These are phyloP conservation scores for Zygosaccharomyces siamensis DNA, from an alignment of 805 yeast genomes.

Conservation along the genomic window DNA sequence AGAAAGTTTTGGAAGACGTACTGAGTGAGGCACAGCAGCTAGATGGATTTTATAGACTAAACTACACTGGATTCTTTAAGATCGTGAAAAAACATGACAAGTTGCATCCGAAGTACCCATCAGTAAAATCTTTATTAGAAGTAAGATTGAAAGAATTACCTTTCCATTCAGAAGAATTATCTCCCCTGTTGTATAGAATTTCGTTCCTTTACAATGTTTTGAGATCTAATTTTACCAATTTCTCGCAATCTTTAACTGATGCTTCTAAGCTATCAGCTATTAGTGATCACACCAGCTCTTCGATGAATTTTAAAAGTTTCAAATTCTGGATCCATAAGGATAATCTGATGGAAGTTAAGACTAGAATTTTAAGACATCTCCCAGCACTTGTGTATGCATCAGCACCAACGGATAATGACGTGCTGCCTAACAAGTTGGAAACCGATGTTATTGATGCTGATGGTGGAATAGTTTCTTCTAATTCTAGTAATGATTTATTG, in stretches of 20 bases:
- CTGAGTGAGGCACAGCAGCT: slow-evolving; percentile 75
- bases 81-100: slow-evolving; percentile 96
- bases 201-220: slow-evolving; percentile 77
- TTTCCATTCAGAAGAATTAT: slow-evolving; percentile 90
- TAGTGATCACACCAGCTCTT: slow-evolving; percentile 29
- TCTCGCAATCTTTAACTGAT: slow-evolving; percentile 36
- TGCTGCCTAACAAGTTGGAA: slow-evolving; percentile 27
- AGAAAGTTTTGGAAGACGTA: slow-evolving; percentile 64
- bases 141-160: slow-evolving; percentile 86
- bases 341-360: slow-evolving; percentile 92
- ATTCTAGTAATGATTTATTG: slow-evolving; percentile 40
- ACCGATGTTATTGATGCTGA: slow-evolving; percentile 25
- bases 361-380: slow-evolving; percentile 86
- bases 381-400: slow-evolving; percentile 78
- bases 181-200: slow-evolving; percentile 80
- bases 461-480: slow-evolving; percentile 28
- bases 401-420: slow-evolving; percentile 34
- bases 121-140: slow-evolving; percentile 84
- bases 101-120: slow-evolving; percentile 68
- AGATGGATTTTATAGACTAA: slow-evolving; percentile 84
- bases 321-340: slow-evolving; percentile 98
- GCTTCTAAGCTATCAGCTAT: slow-evolving; percentile 36
- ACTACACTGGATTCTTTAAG: slow-evolving; percentile 91
- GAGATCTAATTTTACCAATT: slow-evolving; percentile 50
- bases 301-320: slow-evolving; percentile 51